These are phyloP conservation scores for Pachysandra terminalis DNA, from an alignment of 164 flowering plant species.

Conservation along the genomic window DNA sequence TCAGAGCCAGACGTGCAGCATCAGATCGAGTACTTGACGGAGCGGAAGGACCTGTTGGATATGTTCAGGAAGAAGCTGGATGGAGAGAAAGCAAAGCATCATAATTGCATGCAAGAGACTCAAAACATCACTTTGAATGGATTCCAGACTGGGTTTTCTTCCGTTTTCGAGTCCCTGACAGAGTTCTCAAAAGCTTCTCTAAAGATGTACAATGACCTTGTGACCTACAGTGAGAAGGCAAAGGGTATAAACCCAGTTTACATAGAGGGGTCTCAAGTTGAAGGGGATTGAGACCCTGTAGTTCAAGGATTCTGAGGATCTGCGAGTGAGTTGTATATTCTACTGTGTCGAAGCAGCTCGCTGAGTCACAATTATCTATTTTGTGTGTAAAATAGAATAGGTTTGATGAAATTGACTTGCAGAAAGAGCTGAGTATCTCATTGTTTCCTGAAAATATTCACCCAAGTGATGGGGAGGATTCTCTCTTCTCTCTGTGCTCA, in stretches of 20 bases:
- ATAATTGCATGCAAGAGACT: slow-evolving; percentile 66
- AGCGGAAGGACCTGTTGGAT: slow-evolving; percentile 57
- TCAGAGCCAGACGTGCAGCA: slow-evolving; percentile 37
- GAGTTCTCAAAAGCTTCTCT: slow-evolving; percentile 70
- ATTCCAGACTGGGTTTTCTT: slow-evolving; percentile 66
- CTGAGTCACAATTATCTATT: slow-evolving; percentile 38
- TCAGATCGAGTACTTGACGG: slow-evolving; percentile 41
- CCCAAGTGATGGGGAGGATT: no score
- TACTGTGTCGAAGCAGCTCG: slow-evolving; percentile 66
- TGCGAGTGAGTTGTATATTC: slow-evolving; percentile 30
- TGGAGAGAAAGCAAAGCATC: slow-evolving; percentile 64
- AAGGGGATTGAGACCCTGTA: slow-evolving; percentile 9
- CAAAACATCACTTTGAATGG: slow-evolving; percentile 63
- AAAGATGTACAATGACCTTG: slow-evolving; percentile 63
- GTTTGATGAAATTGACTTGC: no score
- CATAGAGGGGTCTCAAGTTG: slow-evolving; percentile 30
- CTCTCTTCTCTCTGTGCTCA: no score
- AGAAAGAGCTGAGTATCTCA: no score
- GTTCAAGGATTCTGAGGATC: background rate
- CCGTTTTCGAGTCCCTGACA: slow-evolving; percentile 59
- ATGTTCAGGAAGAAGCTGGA: slow-evolving; percentile 49
- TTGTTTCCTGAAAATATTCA: no score
- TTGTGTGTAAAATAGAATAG: background rate
- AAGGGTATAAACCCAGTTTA: slow-evolving; percentile 26
- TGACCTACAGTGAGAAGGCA: slow-evolving; percentile 33